phyloP scores from a whole-genome alignment of 352 stramenopile species.

The Globisporangium lucens region DNA sequence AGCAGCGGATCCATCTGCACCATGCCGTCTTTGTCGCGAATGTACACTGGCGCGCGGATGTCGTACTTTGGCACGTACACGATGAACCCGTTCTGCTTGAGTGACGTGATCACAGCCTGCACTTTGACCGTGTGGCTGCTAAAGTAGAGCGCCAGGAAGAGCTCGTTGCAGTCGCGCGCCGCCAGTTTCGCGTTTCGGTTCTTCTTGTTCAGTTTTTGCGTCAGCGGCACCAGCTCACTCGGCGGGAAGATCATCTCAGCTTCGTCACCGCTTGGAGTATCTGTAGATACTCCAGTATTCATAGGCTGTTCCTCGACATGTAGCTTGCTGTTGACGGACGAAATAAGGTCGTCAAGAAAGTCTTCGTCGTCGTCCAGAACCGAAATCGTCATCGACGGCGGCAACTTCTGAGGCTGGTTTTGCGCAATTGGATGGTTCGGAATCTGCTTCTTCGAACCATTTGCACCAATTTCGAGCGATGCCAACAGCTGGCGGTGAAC shows the following conservation, averaged over 20 bases:
- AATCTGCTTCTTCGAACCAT: neutral
- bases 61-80: conserved; percentile 93
- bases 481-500: conserved; percentile 89
- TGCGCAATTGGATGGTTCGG: neutral
- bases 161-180: conserved; percentile 83
- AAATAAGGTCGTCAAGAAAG: conserved; percentile 64
- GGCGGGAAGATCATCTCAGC: conserved; percentile 37
- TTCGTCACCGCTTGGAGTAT: conserved; percentile 12
- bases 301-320: conserved; percentile 18
- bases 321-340: conserved; percentile 58
- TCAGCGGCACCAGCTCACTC: conserved; percentile 71
- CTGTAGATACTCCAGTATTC: neutral
- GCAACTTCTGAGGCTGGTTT: conserved; percentile 23
- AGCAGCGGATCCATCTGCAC: conserved; percentile 83
- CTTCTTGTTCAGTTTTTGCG: conserved; percentile 88
- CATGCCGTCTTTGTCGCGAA: conserved; percentile 81
- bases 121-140: conserved; percentile 82
- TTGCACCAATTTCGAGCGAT: conserved; percentile 27
- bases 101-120: conserved; percentile 83
- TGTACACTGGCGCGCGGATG: conserved; percentile 88
- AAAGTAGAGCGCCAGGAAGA: conserved; percentile 94
- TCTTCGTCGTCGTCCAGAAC: conserved; percentile 61
- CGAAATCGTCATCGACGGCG: conserved; percentile 46
- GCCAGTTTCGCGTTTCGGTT: conserved; percentile 89
- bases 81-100: conserved; percentile 92